Conservation (phyloP, 75 land plant genomes). For the Larix kaempferi region DNA sequence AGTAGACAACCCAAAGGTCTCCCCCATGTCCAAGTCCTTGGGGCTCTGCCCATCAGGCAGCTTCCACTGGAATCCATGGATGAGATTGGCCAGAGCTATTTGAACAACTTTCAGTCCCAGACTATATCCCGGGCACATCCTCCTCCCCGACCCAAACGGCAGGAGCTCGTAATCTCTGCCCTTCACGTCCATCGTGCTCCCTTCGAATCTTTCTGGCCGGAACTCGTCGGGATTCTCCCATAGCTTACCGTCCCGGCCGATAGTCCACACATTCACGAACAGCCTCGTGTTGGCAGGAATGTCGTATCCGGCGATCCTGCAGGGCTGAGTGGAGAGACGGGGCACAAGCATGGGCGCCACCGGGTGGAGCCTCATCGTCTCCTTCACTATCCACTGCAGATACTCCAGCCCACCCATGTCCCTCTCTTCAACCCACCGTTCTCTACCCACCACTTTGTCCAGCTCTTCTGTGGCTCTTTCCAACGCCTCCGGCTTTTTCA, state of each 20-base stretch:
- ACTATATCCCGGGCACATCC: slow-evolving; percentile 67
- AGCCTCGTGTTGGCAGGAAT: slow-evolving; percentile 39
- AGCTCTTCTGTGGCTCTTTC: slow-evolving; percentile 51
- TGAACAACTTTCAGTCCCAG: slow-evolving; percentile 52
- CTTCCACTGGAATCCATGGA: slow-evolving; percentile 63
- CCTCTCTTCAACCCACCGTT: slow-evolving; percentile 46
- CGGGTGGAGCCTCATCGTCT: slow-evolving; percentile 68
- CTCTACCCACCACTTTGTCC: slow-evolving; percentile 40
- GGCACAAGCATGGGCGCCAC: slow-evolving; percentile 59
- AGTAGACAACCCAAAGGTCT: slow-evolving; percentile 51
- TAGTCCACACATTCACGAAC: slow-evolving; percentile 53
- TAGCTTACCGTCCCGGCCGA: slow-evolving; percentile 37
- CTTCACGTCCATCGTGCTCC: slow-evolving; percentile 44
- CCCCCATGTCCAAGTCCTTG: slow-evolving; percentile 58
- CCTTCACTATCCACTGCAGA: slow-evolving; percentile 43
- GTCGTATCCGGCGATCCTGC: slow-evolving; percentile 51
- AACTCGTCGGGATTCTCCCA: slow-evolving; percentile 61
- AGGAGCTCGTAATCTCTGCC: slow-evolving; percentile 55
- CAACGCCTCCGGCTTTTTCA: slow-evolving; percentile 32
- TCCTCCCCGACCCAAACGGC: slow-evolving; percentile 73
- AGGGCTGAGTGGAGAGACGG: slow-evolving; percentile 23
- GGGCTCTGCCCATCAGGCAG: slow-evolving; percentile 29
- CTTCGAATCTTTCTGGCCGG: slow-evolving; percentile 53
- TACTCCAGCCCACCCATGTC: slow-evolving; percentile 36
- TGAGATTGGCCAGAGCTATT: slow-evolving; percentile 47